Conservation (phyloP, 1,139 yeast genomes). For the Candida mesenterica region DNA sequence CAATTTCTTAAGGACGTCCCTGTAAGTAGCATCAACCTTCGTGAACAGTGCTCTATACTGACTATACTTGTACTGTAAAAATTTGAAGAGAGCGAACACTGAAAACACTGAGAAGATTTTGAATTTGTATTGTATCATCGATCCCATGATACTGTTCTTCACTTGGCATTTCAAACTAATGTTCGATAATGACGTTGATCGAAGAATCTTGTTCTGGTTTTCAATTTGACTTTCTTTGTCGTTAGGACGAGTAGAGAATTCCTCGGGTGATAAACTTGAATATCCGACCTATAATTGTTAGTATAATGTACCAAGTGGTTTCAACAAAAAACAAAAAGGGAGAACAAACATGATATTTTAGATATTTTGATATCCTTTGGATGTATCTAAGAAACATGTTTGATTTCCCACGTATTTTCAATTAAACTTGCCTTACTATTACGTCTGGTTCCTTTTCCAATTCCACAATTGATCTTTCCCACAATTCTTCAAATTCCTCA, state of each 20-base stretch:
- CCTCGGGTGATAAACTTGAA: constrained; percentile 25
- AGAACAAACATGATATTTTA: background rate
- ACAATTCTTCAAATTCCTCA: constrained; percentile 77
- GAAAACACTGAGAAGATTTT: constrained; percentile 29
- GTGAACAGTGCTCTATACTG: constrained; percentile 30
- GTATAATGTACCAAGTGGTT: constrained; percentile 11
- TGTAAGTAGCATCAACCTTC: constrained; percentile 35
- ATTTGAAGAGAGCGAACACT: constrained; percentile 20
- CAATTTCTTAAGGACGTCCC: constrained; percentile 48
- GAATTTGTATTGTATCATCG: constrained; percentile 43
- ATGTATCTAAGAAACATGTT: background rate
- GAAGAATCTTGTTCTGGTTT: constrained; percentile 51
- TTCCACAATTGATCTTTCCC: constrained; percentile 66
- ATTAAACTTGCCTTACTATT: constrained; percentile 77
- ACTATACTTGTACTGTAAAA: constrained; percentile 32
- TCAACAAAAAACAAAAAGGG: background rate
- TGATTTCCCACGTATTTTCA: background rate
- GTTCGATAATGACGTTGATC: constrained; percentile 72
- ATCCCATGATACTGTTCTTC: constrained; percentile 52
- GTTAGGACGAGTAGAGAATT: constrained; percentile 26
- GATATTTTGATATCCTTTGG: too few relatives aligned
- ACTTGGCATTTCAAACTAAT: constrained; percentile 60
- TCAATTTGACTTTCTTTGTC: constrained; percentile 31
- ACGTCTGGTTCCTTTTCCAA: constrained; percentile 73
- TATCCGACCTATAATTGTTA: constrained; percentile 32